These are phyloP conservation scores for Candida tunisiensis DNA, from an alignment of 1,139 yeast genomes.

Conservation along the genomic window DNA sequence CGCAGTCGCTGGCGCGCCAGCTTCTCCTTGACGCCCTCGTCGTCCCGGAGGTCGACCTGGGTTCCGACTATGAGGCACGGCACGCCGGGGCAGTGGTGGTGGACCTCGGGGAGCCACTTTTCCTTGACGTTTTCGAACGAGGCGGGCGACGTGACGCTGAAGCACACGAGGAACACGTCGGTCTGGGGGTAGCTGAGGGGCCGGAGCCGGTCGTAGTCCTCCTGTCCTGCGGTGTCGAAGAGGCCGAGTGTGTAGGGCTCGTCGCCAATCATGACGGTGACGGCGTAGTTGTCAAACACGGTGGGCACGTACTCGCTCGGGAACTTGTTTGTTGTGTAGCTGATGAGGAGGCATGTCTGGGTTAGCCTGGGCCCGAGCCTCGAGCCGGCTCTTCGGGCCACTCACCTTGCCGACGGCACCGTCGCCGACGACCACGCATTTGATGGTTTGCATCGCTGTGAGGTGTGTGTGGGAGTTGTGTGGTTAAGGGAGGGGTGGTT, in stretches of 20 bases:
- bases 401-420: slow-evolving; percentile 97
- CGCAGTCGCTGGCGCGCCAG: slow-evolving; percentile 78
- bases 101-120: slow-evolving; percentile 98
- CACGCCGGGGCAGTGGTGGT: slow-evolving; percentile 95
- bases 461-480: slow-evolving; percentile 1
- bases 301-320: slow-evolving; percentile 96
- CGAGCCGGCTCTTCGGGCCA: too few species aligned
- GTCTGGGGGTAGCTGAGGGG: slow-evolving; percentile 95
- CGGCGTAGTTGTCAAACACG: slow-evolving; percentile 85
- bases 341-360: slow-evolving; percentile 79
- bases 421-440: slow-evolving; percentile 93
- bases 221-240: slow-evolving; percentile 98
- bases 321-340: slow-evolving; percentile 87
- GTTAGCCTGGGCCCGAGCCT: too few species aligned
- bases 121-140: slow-evolving; percentile 96
- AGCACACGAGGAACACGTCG: slow-evolving; percentile 88
- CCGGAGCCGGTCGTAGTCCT: slow-evolving; percentile 93
- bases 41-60: slow-evolving; percentile 87
- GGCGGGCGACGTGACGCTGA: slow-evolving; percentile 90
- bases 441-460: slow-evolving; percentile 61
- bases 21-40: slow-evolving; percentile 77
- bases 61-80: slow-evolving; percentile 95
- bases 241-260: slow-evolving; percentile 94
- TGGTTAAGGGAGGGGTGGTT: slow-evolving; percentile 1
- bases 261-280: slow-evolving; percentile 95